phyloP scores from a whole-genome alignment of 768 basidiomycete genomes.

The Megacollybia marginata region DNA sequence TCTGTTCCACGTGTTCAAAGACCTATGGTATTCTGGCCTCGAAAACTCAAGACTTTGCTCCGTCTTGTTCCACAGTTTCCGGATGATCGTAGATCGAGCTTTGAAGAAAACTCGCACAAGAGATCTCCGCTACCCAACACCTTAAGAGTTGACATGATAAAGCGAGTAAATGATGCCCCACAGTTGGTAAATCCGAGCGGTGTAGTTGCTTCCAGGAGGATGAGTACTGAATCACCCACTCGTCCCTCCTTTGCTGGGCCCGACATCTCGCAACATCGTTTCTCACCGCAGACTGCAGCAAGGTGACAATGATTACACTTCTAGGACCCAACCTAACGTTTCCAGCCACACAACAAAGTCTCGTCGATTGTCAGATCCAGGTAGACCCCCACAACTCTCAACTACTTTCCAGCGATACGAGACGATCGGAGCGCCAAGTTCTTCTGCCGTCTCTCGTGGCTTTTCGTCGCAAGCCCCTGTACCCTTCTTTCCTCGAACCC shows the following conservation, averaged over 20 bases:
- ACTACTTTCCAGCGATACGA: slow-evolving; percentile 30
- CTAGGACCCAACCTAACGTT: too few species aligned
- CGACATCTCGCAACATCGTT: too few species aligned
- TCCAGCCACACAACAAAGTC: slow-evolving; percentile 3
- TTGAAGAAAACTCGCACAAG: slow-evolving; percentile 12
- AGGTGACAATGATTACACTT: too few species aligned
- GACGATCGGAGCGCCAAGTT: slow-evolving; percentile 17
- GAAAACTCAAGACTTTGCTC: too few species aligned
- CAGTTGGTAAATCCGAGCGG: slow-evolving; percentile 71
- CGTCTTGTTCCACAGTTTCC: too few species aligned
- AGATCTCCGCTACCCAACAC: slow-evolving; percentile 16
- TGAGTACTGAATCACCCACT: too few species aligned
- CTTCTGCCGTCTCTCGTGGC: too few species aligned
- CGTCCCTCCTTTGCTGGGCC: too few species aligned
- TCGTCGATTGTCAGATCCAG: slow-evolving; percentile 33
- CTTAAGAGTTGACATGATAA: slow-evolving; percentile 70
- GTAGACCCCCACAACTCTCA: slow-evolving; percentile 18
- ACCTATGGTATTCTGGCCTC: slow-evolving; percentile 7
- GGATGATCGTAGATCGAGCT: background rate
- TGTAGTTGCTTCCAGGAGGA: too few species aligned
- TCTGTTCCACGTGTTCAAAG: slow-evolving; percentile 13
- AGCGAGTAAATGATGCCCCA: slow-evolving; percentile 60
- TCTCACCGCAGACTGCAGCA: too few species aligned
- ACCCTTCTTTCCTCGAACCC: slow-evolving; percentile 27
- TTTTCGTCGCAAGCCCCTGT: too few species aligned